Evolutionary conservation across 768 basidiomycete genomes (phyloP), one percentile per base, ranked within the genome.

Genomic region (Tylopilus subfusipes): DNA sequence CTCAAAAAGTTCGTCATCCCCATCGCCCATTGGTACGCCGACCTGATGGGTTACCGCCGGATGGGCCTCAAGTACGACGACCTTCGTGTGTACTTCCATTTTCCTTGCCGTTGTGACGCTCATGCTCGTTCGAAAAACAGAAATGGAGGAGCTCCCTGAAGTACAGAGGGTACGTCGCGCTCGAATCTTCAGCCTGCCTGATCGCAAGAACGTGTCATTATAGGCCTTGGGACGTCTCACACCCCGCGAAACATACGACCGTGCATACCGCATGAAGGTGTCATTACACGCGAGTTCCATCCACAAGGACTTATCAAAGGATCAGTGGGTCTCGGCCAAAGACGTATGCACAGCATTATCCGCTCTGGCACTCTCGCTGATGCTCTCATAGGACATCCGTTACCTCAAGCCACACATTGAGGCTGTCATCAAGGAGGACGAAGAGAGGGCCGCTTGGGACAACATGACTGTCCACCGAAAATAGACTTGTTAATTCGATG

Each of bases 31-130:
- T 88, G 86, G 82, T 98, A 97, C 67, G 86, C 86, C 63, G 70
- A 88, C 68, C 74, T 86, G 50, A 72, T 86, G 36, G 93, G 95
- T 38, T 90, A 94, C 79, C 82, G 96, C 62, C 79, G 85, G 66
- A 79, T 90, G 66, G 96, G 96, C 61, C 82, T 98, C 74, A 84
- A 81, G 67, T 95, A 97, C 70, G 96, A 99, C 71, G 96, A 99
- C 80, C 83, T 99, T 66, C 77, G 91, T 93, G 62, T 72, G 91
- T 82, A 0, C 14, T 40, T 46, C 16, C 25, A 2, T 33, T 13
- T 19, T 6, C 21, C 27, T 12, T 19, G 24, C 24, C 52, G 10
- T 18, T 6, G 24, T 38, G 12, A 18, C 39, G 14, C 51, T 45
- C 43, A 45, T 14, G 1, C 25, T 8, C 5, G 18, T 11, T 13